A percentile compares a stretch with the other conserved stretches of the same genome.
phyloP scores from a whole-genome alignment of 441 rosid genomes.

The Adansonia grandidieri region DNA sequence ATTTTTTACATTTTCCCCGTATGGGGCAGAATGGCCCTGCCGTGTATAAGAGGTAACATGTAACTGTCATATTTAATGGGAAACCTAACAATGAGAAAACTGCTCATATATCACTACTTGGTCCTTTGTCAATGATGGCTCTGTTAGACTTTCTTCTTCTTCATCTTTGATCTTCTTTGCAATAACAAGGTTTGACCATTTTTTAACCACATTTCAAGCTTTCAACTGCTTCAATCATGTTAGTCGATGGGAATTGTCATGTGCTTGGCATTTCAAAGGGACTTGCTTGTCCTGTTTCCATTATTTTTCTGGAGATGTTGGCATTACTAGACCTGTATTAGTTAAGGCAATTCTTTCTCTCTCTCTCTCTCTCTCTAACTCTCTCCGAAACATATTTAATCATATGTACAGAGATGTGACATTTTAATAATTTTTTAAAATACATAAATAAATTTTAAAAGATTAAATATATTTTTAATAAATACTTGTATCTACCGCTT shows the following conservation, averaged over 20 bases:
- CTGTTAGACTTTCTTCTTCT: too few species aligned
- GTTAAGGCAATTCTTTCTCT: neutral
- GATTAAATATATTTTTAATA: too few species aligned
- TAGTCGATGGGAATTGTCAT: neutral
- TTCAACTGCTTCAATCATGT: neutral
- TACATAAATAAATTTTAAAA: too few species aligned
- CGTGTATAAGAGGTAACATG: conserved; percentile 34
- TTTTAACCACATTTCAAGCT: neutral
- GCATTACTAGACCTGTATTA: neutral
- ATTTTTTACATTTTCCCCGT: neutral
- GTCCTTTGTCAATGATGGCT: neutral
- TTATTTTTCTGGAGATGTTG: neutral
- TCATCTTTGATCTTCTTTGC: neutral
- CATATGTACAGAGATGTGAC: too few species aligned
- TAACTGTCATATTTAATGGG: conserved; percentile 39
- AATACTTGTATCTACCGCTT: too few species aligned
- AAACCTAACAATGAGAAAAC: neutral
- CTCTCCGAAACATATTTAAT: too few species aligned
- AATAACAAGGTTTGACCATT: too few species aligned
- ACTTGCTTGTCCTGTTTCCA: neutral
- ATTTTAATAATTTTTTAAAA: too few species aligned
- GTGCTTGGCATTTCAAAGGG: neutral
- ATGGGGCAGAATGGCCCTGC: conserved; percentile 21
- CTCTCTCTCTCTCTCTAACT: too few species aligned
- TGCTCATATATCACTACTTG: neutral